A percentile compares a stretch with the other conserved stretches of the same genome.
These are phyloP conservation scores for Candida sithepensis DNA, from an alignment of 805 yeast genomes.

Conservation along the genomic window DNA sequence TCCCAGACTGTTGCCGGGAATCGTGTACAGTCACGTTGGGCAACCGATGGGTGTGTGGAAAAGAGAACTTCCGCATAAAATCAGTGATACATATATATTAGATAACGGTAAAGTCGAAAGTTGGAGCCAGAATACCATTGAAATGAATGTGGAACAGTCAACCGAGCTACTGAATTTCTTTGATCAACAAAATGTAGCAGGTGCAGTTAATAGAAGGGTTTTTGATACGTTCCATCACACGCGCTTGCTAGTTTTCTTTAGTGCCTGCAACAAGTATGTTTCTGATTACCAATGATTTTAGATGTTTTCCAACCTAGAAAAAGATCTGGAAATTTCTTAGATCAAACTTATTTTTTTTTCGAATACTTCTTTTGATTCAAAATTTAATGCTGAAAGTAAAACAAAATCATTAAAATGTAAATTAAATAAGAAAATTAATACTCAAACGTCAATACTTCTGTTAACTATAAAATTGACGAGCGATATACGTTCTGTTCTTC, in stretches of 20 bases:
- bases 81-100: slow-evolving; percentile 2
- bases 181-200: background rate
- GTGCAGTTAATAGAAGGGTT: background rate
- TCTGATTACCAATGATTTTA: too few species aligned
- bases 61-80: slow-evolving; percentile 13
- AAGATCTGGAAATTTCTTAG: too few species aligned
- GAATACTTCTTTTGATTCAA: too few species aligned
- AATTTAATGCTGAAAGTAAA: background rate
- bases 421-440: background rate
- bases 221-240: background rate
- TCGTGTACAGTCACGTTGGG: slow-evolving; percentile 17
- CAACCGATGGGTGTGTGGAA: slow-evolving; percentile 9
- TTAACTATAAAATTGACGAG: background rate
- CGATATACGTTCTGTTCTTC: slow-evolving; percentile 2
- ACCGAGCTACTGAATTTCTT: background rate
- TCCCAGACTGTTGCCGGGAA: slow-evolving; percentile 15
- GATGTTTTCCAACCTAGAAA: too few species aligned
- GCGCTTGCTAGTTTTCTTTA: background rate
- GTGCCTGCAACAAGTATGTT: background rate
- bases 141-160: background rate
- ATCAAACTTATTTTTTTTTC: too few species aligned
- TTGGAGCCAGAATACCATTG: background rate
- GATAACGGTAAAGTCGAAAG: background rate
- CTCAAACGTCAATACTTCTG: background rate
- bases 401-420: background rate